A percentile compares a stretch with the other conserved stretches of the same genome.
Evolutionary conservation across 768 basidiomycete species (phyloP).

Genomic region (Royoungia palumana): DNA sequence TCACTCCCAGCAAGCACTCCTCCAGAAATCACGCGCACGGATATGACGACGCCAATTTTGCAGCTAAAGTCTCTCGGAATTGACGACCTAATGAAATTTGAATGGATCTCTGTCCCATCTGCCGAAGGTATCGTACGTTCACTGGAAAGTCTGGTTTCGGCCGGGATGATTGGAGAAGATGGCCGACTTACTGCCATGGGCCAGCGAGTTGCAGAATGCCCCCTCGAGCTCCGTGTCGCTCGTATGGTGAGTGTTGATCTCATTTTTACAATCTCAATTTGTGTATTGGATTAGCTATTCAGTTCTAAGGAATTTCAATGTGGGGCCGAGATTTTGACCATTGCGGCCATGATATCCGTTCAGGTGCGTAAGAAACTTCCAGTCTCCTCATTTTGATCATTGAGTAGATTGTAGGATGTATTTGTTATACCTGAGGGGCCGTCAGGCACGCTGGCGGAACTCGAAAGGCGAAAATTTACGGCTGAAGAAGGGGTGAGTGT

Average conservation of each 20-base stretch:
- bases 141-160: constrained; percentile 73
- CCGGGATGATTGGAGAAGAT: constrained; percentile 83
- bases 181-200: constrained; percentile 76
- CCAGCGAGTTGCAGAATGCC: constrained; percentile 87
- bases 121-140: constrained; percentile 82
- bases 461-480: constrained; percentile 94
- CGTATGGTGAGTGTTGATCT: constrained; percentile 65
- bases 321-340: constrained; percentile 93
- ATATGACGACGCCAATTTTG: constrained; percentile 87
- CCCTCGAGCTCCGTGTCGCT: constrained; percentile 90
- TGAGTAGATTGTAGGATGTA: constrained; percentile 56
- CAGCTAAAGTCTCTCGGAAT: constrained; percentile 95
- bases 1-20: constrained; percentile 67
- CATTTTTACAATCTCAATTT: not conserved
- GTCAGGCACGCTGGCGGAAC: constrained; percentile 80
- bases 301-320: constrained; percentile 82
- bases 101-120: constrained; percentile 90
- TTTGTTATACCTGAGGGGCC: constrained; percentile 88
- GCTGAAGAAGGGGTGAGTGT: constrained; percentile 89
- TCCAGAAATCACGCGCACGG: constrained; percentile 88
- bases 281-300: constrained; percentile 58
- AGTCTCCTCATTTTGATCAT: not conserved
- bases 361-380: constrained; percentile 50
- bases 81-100: constrained; percentile 93
- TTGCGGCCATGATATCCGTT: constrained; percentile 92